Base-by-base conservation (phyloP, 352 stramenopile genomes). In the Phytophthora hibernalis region DNA sequence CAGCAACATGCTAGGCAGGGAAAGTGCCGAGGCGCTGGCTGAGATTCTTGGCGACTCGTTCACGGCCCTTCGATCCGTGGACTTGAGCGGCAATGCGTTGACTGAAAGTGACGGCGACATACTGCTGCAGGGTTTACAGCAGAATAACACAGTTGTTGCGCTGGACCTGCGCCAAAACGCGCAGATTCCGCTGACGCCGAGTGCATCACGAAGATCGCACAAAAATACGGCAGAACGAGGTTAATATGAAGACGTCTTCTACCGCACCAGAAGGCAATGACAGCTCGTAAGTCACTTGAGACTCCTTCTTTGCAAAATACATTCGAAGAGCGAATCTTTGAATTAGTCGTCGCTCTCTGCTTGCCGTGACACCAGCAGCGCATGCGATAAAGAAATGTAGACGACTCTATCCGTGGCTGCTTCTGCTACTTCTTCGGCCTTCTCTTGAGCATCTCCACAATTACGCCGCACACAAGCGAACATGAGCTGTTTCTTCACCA, bases 61-160 rank as follows among this genome's bases (percentile, higher is more conserved):
- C 0, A 88, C 76, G 5, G 55, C 78, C 16, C 68, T 98, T 40
- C 67, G 74, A 2, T 85, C 81, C 2, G 72, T 97, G 43, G 86
- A 98, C 58, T 65, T 97, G 16, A 96, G 86, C 54, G 86, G 84
- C 43, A 98, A 97, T 60, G 48, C 70, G 30, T 61, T 97, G 0
- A 83, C 40, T 2, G 86, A 93, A 65, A 61, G 61, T 4, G 84
- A 96, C 47, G 84, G 70, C 16, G 77, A 85, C 18, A 49, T 77
- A 24, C 61, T 97, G 20, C 66, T 83, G 1, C 78, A 87, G 30
- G 85, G 84, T 0, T 68, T 97, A 13, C 65, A 83, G 61, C 73
- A 85, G 28, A 94, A 95, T 59, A 58, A 48, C 48, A 78, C 65
- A 0, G 48, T 96, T 12, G 67, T 91, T 0, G 85, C 84, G 9